Percentiles rank a stretch among this genome's conserved stretches.
Conservation (phyloP, 257 asterid species). For the Paulownia fortunei region DNA sequence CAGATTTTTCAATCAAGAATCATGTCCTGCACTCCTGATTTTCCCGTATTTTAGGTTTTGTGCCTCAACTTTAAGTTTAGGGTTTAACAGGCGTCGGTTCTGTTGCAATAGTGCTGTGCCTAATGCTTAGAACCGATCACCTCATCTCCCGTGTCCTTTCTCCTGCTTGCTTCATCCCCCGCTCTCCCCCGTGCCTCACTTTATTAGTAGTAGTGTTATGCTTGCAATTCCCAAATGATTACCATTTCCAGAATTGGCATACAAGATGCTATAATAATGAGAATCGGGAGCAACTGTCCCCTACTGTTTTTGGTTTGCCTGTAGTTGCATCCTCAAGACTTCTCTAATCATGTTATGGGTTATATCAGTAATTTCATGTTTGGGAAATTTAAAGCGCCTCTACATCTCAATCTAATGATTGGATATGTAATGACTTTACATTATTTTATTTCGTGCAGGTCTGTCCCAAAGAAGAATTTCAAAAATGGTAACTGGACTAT, state of each 20-base stretch:
- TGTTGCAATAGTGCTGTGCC: neutral
- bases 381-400: neutral
- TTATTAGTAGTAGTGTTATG: too few relatives aligned
- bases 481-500: constrained; percentile 20
- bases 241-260: neutral
- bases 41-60: neutral
- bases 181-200: too few relatives aligned
- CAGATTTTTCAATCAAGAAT: neutral
- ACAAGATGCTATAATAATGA: too few relatives aligned
- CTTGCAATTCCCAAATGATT: neutral
- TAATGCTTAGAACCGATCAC: too few relatives aligned
- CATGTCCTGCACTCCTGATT: neutral
- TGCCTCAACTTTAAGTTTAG: neutral
- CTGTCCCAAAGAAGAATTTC: constrained; percentile 21
- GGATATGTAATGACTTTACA: neutral
- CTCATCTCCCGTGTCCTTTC: too few relatives aligned
- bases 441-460: constrained; percentile 32
- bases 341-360: too few relatives aligned
- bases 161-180: too few relatives aligned
- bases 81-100: neutral
- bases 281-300: too few relatives aligned
- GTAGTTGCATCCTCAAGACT: too few relatives aligned
- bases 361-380: neutral
- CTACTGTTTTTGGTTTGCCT: too few relatives aligned
- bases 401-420: neutral